Evolutionary conservation across 495 filamentous ascomycete species (phyloP).

Genomic region (Parathielavia appendiculata): DNA sequence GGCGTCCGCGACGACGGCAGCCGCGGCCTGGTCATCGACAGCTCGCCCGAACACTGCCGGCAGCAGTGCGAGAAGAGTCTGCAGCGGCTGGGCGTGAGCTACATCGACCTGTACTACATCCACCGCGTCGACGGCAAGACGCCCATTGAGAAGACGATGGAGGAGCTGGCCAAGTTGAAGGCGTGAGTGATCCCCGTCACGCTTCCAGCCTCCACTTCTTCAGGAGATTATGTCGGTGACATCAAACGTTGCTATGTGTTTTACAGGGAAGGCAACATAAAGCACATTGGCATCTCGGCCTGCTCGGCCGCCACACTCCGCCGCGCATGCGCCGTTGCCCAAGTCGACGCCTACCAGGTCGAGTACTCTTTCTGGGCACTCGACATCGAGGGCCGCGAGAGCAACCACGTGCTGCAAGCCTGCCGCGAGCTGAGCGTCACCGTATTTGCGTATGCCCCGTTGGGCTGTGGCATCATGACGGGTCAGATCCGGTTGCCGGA

Average conservation of each 20-base stretch:
- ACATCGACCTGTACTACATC: slow-evolving; percentile 58
- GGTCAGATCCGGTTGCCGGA: slow-evolving; percentile 31
- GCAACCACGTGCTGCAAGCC: slow-evolving; percentile 35
- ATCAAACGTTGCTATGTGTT: neutral
- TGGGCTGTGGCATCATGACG: slow-evolving; percentile 46
- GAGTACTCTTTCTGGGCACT: slow-evolving; percentile 44
- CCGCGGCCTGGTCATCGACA: slow-evolving; percentile 31
- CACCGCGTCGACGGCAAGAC: slow-evolving; percentile 51
- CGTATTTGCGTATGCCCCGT: slow-evolving; percentile 44
- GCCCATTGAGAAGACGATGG: slow-evolving; percentile 61
- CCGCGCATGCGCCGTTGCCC: slow-evolving; percentile 36
- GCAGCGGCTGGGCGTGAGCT: slow-evolving; percentile 44
- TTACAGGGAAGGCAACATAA: slow-evolving; percentile 46
- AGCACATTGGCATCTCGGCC: slow-evolving; percentile 47
- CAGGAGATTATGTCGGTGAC: neutral
- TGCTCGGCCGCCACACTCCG: slow-evolving; percentile 36
- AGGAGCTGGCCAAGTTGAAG: slow-evolving; percentile 44
- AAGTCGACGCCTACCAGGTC: slow-evolving; percentile 40
- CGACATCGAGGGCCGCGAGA: slow-evolving; percentile 39
- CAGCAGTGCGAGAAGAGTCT: slow-evolving; percentile 49
- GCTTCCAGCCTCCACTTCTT: neutral
- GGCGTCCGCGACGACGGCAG: slow-evolving; percentile 8
- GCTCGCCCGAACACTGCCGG: slow-evolving; percentile 50
- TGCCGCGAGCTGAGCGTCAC: slow-evolving; percentile 47
- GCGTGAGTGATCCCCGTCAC: slow-evolving; percentile 13